Percentiles rank a stretch among this genome's conserved stretches.
These are phyloP conservation scores for Talaromyces marneffei DNA, from an alignment of 2,329 filamentous ascomycete species.

Conservation along the genomic window DNA sequence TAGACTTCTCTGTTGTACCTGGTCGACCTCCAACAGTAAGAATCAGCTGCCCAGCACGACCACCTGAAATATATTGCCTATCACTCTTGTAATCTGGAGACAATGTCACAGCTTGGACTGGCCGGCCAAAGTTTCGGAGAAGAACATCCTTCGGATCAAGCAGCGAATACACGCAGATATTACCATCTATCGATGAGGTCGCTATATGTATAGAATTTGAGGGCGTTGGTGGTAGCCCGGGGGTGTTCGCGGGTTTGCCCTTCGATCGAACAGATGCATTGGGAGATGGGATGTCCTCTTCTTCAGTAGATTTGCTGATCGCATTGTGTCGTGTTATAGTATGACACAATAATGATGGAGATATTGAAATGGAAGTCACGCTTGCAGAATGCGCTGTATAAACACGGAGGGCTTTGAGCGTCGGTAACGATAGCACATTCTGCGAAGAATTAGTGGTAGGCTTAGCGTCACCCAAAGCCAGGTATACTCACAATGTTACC, in stretches of 20 bases:
- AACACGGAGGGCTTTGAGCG: conserved; percentile 71
- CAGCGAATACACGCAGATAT: conserved; percentile 85
- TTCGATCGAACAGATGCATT: conserved; percentile 28
- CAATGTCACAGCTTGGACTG: conserved; percentile 85
- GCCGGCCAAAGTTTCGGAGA: conserved; percentile 85
- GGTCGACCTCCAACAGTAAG: conserved; percentile 74
- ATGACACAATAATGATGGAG: conserved; percentile 67
- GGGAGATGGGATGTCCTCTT: conserved; percentile 26
- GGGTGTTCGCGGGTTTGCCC: conserved; percentile 23
- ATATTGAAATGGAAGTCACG: conserved; percentile 83
- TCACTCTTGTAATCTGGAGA: conserved; percentile 93
- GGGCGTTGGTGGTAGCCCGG: conserved; percentile 60
- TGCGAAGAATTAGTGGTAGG: conserved; percentile 30
- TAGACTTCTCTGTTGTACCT: conserved; percentile 75
- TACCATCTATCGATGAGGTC: conserved; percentile 90
- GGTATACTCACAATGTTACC: conserved; percentile 73
- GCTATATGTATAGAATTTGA: conserved; percentile 91
- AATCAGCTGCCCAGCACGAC: conserved; percentile 79
- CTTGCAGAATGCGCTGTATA: conserved; percentile 93
- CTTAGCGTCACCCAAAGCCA: not conserved
- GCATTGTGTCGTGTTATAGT: conserved; percentile 38
- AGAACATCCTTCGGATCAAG: conserved; percentile 85
- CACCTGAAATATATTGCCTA: conserved; percentile 82
- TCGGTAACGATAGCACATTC: conserved; percentile 81
- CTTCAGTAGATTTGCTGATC: conserved; percentile 27